These are phyloP conservation scores for Sarcodon aspratus DNA, from an alignment of 768 basidiomycete species.

Conservation along the genomic window DNA sequence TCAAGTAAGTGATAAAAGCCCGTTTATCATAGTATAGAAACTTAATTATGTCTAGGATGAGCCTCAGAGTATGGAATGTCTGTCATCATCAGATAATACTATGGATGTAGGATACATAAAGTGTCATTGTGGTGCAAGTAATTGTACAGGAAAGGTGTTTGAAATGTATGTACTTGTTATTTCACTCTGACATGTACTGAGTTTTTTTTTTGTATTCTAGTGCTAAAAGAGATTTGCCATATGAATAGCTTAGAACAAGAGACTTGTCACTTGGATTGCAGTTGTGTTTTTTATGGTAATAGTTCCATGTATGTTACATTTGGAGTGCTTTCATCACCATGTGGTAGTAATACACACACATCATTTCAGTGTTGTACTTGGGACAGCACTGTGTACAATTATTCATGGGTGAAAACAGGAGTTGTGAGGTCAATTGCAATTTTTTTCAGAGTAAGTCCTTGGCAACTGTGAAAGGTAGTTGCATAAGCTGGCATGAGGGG, in stretches of 20 bases:
- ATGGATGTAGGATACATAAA: background rate
- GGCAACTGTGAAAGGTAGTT: slow-evolving; percentile 31
- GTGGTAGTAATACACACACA: slow-evolving; percentile 11
- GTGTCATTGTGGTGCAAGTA: background rate
- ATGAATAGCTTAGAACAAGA: no score
- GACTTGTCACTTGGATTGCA: no score
- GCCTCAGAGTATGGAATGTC: background rate
- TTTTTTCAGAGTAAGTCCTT: slow-evolving; percentile 25
- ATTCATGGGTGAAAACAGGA: slow-evolving; percentile 27
- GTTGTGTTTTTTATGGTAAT: no score
- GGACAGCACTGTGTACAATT: slow-evolving; percentile 20
- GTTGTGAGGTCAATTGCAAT: slow-evolving; percentile 26
- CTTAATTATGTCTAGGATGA: background rate
- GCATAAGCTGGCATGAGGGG: slow-evolving; percentile 28
- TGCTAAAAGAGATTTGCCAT: no score
- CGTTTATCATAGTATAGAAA: background rate
- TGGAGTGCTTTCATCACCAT: no score
- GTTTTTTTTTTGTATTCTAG: no score
- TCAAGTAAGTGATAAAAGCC: slow-evolving; percentile 5
- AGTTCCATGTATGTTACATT: background rate
- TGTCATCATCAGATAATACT: background rate
- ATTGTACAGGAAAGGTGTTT: background rate
- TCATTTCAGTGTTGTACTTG: slow-evolving; percentile 15
- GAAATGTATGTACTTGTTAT: no score
- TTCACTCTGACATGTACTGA: no score